These are phyloP conservation scores for Rhizophora mangle DNA, from an alignment of 345 rosid species.

Conservation along the genomic window DNA sequence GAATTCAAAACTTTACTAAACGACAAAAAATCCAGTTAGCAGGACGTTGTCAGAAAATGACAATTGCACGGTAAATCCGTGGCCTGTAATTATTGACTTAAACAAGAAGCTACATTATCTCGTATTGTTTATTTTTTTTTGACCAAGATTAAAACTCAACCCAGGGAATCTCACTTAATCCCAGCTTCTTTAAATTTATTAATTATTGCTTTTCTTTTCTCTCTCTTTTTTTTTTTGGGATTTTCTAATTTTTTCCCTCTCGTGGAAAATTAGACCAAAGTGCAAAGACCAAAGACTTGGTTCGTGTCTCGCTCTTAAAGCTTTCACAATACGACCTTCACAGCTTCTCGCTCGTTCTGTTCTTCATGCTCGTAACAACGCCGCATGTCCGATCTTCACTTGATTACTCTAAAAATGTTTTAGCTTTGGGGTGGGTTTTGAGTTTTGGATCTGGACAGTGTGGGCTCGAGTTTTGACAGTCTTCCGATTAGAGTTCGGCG, in stretches of 20 bases:
- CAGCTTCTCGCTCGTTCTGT: background rate
- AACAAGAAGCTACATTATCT: background rate
- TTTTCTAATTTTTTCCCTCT: background rate
- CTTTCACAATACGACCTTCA: slow-evolving; percentile 9
- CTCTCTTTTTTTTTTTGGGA: background rate
- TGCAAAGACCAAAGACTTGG: slow-evolving; percentile 17
- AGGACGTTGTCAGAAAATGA: slow-evolving; percentile 2
- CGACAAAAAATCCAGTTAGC: slow-evolving; percentile 34
- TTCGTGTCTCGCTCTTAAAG: slow-evolving; percentile 5
- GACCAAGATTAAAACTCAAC: background rate
- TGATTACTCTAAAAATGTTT: no score
- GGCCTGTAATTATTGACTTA: background rate
- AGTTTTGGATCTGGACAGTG: background rate
- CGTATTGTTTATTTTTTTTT: background rate
- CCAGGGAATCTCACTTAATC: slow-evolving; percentile 3
- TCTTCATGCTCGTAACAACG: slow-evolving; percentile 1
- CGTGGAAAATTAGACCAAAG: slow-evolving; percentile 17
- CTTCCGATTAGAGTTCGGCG: slow-evolving; percentile 21
- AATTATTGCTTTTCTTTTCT: background rate
- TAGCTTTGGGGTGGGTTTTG: slow-evolving; percentile 4
- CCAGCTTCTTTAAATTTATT: background rate
- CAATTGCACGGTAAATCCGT: slow-evolving; percentile 18
- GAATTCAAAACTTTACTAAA: slow-evolving; percentile 31
- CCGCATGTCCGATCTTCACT: background rate
- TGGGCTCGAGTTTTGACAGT: background rate